Base-by-base conservation (phyloP, 306 rosid species). In the Morella rubra region DNA sequence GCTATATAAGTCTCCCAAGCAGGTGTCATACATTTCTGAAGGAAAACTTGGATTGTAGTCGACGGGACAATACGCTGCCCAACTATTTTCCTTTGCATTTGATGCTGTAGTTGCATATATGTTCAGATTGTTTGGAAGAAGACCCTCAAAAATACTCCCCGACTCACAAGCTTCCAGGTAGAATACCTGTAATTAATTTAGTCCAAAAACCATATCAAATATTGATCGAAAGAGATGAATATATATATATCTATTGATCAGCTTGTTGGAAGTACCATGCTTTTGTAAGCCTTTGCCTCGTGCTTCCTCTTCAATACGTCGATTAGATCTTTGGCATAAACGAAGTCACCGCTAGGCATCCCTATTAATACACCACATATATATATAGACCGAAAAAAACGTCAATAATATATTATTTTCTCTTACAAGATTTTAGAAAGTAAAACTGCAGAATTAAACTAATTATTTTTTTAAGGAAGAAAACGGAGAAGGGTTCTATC, bases 111-210 rank as follows among this genome's bases (percentile, higher is more conserved):
- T 85, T 52, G 81, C 93, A 46, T 88, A 93, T 37, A 91, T 83
- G 40, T 44, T 76, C n/a, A 88, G 50, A 61, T 91, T 55, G 16
- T 73, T 41, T 4, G 95, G 87, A 51, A 91, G 93, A 41, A 89
- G 58, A 14, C 97, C 96, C 9, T 85, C 90, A 65, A 93, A 93
- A 42, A 93, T 84, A 55, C 97, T 91, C 73, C 97, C 98, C 6
- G 90, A 15, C n/a, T 91, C 93, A 50, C 98, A 93, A 6, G 98
- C 93, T 83, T 93, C 98, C 14, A 91, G 0, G 75, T 93, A 93
- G 46, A 93, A 7, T 42, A 65, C 70, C 70, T 65, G 16, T 8
- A 40, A 37, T 64, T 37, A 58, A 0, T 19, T 58, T 37, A 1
- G 8, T 4, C 10, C 4, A 59, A 20, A 56, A 19, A 56, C 27